phyloP scores from a whole-genome alignment of 768 basidiomycete species.

The Hirschioporus abietinus region DNA sequence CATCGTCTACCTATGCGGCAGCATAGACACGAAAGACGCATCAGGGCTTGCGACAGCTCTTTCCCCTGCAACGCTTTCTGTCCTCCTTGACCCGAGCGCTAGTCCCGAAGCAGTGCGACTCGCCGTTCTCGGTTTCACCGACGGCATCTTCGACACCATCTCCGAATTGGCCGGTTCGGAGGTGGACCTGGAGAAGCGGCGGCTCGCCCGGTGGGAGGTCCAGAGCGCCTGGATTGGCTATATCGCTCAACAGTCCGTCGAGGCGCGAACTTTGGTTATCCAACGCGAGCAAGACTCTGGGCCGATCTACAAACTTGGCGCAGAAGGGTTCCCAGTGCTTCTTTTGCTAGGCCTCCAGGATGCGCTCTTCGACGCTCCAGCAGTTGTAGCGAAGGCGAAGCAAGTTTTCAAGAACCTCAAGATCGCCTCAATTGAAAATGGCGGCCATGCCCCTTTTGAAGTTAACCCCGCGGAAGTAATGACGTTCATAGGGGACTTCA shows the following conservation, averaged over 20 bases:
- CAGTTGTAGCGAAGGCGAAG: not conserved
- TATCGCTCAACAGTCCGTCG: not conserved
- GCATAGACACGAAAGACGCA: not conserved
- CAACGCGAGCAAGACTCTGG: not conserved
- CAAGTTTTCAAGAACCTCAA: not conserved
- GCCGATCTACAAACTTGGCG: not conserved
- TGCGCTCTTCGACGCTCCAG: not conserved
- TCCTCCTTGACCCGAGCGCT: not conserved
- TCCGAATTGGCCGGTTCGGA: not conserved
- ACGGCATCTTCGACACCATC: not conserved
- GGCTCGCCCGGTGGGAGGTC: not conserved
- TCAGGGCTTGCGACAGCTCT: not conserved
- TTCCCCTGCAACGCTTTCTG: not conserved
- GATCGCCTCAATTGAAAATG: not conserved
- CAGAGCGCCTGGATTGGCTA: not conserved
- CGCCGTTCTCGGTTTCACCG: not conserved
- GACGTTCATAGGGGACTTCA: not conserved
- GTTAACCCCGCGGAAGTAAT: not conserved
- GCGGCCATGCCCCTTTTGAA: not conserved
- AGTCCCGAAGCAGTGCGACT: not conserved
- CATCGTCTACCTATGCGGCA: not conserved
- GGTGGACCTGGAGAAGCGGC: not conserved
- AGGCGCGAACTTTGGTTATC: not conserved
- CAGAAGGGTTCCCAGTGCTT: not conserved
- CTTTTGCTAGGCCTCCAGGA: not conserved